Percentiles rank a stretch among this genome's conserved stretches.
Conservation (phyloP, 352 stramenopile genomes). For the Pythium angustatum region DNA sequence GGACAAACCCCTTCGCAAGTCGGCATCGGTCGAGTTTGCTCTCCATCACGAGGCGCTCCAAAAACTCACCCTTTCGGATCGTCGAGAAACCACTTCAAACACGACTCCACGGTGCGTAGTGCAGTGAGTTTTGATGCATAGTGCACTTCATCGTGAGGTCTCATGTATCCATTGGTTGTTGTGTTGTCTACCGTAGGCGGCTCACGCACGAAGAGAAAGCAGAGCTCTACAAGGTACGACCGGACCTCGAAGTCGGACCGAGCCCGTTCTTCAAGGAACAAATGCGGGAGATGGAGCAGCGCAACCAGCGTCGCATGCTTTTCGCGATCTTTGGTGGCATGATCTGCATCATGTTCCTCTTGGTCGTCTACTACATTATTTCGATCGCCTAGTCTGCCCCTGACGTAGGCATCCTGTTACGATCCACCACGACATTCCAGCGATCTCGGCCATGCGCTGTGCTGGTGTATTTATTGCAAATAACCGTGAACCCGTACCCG, state of each 20-base stretch:
- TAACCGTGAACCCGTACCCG: no score
- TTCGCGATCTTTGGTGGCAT: slow-evolving; percentile 78
- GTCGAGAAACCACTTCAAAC: slow-evolving; percentile 35
- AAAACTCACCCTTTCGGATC: slow-evolving; percentile 34
- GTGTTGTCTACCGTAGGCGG: slow-evolving; percentile 42
- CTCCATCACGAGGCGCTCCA: slow-evolving; percentile 45
- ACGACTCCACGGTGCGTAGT: slow-evolving; percentile 44
- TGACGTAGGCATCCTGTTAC: no score
- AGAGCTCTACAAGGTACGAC: slow-evolving; percentile 79
- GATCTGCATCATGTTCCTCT: slow-evolving; percentile 62
- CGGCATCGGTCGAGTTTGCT: slow-evolving; percentile 70
- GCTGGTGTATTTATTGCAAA: no score
- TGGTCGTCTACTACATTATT: slow-evolving; percentile 72
- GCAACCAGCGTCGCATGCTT: slow-evolving; percentile 65
- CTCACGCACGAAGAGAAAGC: slow-evolving; percentile 81
- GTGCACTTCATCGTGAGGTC: slow-evolving; percentile 3
- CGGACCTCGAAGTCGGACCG: slow-evolving; percentile 76
- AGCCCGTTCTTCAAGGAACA: slow-evolving; percentile 62
- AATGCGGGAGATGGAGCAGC: slow-evolving; percentile 48
- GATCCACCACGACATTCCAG: no score
- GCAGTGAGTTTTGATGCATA: no score
- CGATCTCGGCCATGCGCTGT: no score
- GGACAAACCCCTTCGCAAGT: slow-evolving; percentile 52
- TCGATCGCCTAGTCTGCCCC: slow-evolving; percentile 11
- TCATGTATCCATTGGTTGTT: neutral